Evolutionary conservation across 176 grass and related monocot genomes (phyloP).

Genomic region (Paspalum vaginatum): DNA sequence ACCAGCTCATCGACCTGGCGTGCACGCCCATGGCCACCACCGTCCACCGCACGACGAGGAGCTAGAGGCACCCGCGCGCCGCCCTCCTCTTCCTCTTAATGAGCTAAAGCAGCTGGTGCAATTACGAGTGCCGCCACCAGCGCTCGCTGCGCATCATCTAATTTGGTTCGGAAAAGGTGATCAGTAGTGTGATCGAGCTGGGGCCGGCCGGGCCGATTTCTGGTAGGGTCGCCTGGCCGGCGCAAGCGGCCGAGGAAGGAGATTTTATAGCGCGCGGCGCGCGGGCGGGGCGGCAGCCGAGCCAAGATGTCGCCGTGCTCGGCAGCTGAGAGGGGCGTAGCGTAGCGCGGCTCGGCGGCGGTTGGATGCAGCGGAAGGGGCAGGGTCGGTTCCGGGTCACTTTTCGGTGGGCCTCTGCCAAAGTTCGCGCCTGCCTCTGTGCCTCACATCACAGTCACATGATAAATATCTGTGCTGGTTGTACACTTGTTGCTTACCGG

Average conservation of each 20-base stretch:
- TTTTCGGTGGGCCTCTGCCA: background rate
- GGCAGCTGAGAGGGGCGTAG: no score
- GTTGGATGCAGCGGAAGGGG: background rate
- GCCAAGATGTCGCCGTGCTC: background rate
- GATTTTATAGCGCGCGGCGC: conserved; percentile 22
- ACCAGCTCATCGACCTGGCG: conserved; percentile 46
- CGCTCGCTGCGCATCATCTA: background rate
- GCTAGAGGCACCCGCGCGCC: background rate
- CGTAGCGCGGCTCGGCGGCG: conserved; percentile 19
- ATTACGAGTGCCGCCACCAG: conserved; percentile 27
- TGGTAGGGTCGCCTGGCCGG: background rate
- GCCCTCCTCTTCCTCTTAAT: background rate
- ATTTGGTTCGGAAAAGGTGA: conserved; percentile 5
- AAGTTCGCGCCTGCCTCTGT: conserved; percentile 1
- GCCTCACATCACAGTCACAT: background rate
- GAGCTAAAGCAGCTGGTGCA: background rate
- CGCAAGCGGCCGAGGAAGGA: background rate
- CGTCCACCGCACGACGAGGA: background rate
- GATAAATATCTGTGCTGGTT: conserved; percentile 49
- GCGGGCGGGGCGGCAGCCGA: no score
- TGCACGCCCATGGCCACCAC: conserved; percentile 32
- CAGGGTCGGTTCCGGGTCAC: conserved; percentile 31
- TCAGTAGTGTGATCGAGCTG: conserved; percentile 1
- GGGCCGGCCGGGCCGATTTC: background rate
- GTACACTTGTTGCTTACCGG: conserved; percentile 17